Evolutionary conservation across 2,329 filamentous ascomycete species (phyloP).

Genomic region (Sarocladium oryzae): DNA sequence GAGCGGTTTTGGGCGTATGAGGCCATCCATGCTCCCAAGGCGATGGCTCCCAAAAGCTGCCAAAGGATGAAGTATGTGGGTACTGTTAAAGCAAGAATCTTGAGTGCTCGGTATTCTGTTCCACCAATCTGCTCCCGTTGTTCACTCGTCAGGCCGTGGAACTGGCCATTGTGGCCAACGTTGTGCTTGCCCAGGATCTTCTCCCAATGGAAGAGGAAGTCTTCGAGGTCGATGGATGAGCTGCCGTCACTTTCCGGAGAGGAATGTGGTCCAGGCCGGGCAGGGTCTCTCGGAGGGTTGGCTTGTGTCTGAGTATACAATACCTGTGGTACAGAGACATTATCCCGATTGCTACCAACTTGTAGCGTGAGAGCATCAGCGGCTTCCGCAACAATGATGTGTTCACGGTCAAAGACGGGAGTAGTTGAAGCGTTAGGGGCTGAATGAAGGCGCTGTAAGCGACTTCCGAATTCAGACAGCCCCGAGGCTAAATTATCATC

Average conservation of each 20-base stretch:
- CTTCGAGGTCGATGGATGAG: conserved; percentile 19
- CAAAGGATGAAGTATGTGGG: conserved; percentile 54
- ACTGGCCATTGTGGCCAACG: conserved; percentile 46
- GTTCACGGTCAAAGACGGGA: neutral
- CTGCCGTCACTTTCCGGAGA: conserved; percentile 17
- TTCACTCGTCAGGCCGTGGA: conserved; percentile 43
- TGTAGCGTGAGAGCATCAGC: neutral
- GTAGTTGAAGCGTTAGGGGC: neutral
- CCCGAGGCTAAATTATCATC: neutral
- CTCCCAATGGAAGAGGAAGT: conserved; percentile 23
- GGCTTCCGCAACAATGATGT: neutral
- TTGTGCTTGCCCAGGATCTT: conserved; percentile 30
- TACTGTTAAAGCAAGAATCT: conserved; percentile 51
- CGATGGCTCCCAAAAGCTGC: conserved; percentile 53
- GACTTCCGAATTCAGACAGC: neutral
- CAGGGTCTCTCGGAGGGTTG: conserved; percentile 10
- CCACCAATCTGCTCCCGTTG: conserved; percentile 55
- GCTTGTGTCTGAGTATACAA: neutral
- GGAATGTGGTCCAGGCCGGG: conserved; percentile 15
- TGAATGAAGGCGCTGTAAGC: neutral
- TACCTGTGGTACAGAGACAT: conserved; percentile 8
- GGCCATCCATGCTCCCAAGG: conserved; percentile 48
- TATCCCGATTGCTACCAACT: conserved; percentile 14
- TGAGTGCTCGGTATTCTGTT: conserved; percentile 57
- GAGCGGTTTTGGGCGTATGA: conserved; percentile 41